Base-by-base conservation (phyloP, 139 green algal genomes). In the Chlorella sorokiniana region DNA sequence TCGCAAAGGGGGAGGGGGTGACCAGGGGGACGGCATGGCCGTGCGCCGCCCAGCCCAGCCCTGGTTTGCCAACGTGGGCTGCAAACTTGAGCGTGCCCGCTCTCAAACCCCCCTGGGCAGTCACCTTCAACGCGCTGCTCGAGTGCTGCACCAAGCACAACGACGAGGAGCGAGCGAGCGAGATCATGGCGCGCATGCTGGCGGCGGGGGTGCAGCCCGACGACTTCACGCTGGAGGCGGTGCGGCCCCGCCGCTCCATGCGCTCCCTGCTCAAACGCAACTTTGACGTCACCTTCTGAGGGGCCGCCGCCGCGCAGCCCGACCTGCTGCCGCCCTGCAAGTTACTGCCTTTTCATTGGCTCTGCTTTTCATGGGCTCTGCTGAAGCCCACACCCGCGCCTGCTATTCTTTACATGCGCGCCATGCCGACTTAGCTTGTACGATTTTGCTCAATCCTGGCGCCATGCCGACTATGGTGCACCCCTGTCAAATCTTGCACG, bases 121-220 rank as follows among this genome's bases (percentile, higher is more conserved):
- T 84, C 2, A 90, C 87, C 18, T 96, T 91, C 90, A 97, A 96
- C 81, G 86, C 86, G 11, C 76, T 97, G 82, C 88, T 97, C 45
- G 91, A 95, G 67, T 85, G 94, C 20, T 97, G 94, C 81, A 86
- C 82, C 29, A 85, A 84, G 63, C 93, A 87, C 8, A 92, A 93
- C n/a, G 94, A 97, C 79, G 76, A 90, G 31, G 88, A 92, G 33
- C 76, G 94, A 4, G 94, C 90, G 0, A 69, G 89, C 33, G 92
- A 96, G 62, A 85, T 97, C n/a, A 89, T 97, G 67, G 89, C 92
- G 27, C 89, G 92, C 79, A 97, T 97, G 94, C 78, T 73, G 41
- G 51, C 68, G 37, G 83, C 82, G 18, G 83, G 37, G 0, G 85
- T 93, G 40, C 69, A 88, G 76, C 90, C 92, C 2, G 85, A 94